These are phyloP conservation scores for Leucosporidium yakuticum DNA, from an alignment of 768 basidiomycete species.

Conservation along the genomic window DNA sequence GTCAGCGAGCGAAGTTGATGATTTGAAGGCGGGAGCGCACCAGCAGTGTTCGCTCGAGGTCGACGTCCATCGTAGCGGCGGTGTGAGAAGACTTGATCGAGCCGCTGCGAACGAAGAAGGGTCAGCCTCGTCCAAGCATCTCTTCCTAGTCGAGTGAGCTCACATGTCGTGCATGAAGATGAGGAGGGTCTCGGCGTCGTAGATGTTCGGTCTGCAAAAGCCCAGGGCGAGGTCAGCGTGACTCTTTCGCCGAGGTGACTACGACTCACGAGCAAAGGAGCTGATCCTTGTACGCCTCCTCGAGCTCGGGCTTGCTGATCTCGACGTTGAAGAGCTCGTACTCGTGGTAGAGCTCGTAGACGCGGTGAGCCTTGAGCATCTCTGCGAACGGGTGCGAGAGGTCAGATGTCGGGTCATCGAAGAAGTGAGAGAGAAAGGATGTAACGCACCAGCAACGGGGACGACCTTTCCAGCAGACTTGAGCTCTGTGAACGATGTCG, in stretches of 20 bases:
- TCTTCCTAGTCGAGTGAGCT: constrained; percentile 42
- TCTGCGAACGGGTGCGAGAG: constrained; percentile 6
- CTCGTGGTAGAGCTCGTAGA: constrained; percentile 67
- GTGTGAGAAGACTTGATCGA: constrained; percentile 74
- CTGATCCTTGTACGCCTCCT: constrained; percentile 70
- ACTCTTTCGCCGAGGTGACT: background rate
- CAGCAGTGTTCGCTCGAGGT: constrained; percentile 75
- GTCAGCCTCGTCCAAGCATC: background rate
- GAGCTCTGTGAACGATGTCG: constrained; percentile 12
- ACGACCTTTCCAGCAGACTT: constrained; percentile 29
- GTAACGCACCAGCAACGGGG: constrained; percentile 30
- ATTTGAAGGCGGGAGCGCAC: constrained; percentile 47
- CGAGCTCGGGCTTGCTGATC: constrained; percentile 49
- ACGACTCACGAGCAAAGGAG: constrained; percentile 77
- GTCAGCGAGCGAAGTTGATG: constrained; percentile 3
- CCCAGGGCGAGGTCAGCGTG: constrained; percentile 10
- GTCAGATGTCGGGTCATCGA: background rate
- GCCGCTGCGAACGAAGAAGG: constrained; percentile 46
- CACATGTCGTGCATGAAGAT: constrained; percentile 90
- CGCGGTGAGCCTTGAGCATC: constrained; percentile 74
- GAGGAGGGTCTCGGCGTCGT: constrained; percentile 64
- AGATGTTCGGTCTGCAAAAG: constrained; percentile 61
- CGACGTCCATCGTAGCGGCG: constrained; percentile 51
- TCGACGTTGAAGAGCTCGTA: constrained; percentile 56
- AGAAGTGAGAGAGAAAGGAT: background rate